Conservation (phyloP, 2,329 filamentous ascomycete species). For the Sporothrix schenckii region DNA sequence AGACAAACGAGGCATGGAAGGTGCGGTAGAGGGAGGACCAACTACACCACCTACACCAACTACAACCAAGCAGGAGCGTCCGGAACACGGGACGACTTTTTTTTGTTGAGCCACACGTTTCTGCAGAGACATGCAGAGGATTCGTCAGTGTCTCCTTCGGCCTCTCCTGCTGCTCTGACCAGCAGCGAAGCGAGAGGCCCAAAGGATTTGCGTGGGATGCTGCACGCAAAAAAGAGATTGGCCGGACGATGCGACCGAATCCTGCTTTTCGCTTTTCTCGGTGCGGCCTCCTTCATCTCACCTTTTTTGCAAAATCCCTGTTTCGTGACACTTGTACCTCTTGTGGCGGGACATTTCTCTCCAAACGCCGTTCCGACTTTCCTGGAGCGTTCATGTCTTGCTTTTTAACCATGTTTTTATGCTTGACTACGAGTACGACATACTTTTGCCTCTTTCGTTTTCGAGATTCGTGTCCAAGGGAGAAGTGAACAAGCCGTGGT, state of each 20-base stretch:
- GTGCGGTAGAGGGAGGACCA: neutral
- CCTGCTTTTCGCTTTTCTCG: conserved; percentile 13
- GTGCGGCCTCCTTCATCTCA: conserved; percentile 7
- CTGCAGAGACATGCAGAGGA: neutral
- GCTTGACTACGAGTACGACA: conserved; percentile 1
- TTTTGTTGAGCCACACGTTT: conserved; percentile 9
- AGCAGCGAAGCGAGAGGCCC: neutral
- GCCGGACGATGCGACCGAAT: conserved; percentile 19
- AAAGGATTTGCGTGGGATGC: neutral
- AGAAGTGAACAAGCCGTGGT: conserved; percentile 13
- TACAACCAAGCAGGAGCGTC: conserved; percentile 1
- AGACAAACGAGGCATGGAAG: conserved; percentile 1
- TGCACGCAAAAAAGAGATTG: neutral
- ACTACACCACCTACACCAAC: too few species aligned
- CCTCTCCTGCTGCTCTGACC: conserved; percentile 8
- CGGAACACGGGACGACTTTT: neutral
- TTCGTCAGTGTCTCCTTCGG: neutral
- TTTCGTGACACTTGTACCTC: neutral
- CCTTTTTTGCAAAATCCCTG: conserved; percentile 11
- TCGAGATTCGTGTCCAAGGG: neutral
- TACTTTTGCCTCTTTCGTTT: neutral
- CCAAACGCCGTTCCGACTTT: neutral
- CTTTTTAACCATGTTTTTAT: conserved; percentile 23
- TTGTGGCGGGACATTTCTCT: neutral
- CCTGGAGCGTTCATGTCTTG: neutral